These are phyloP conservation scores for Silene noctiflora DNA, from an alignment of 179 eudicot genomes.

Conservation along the genomic window DNA sequence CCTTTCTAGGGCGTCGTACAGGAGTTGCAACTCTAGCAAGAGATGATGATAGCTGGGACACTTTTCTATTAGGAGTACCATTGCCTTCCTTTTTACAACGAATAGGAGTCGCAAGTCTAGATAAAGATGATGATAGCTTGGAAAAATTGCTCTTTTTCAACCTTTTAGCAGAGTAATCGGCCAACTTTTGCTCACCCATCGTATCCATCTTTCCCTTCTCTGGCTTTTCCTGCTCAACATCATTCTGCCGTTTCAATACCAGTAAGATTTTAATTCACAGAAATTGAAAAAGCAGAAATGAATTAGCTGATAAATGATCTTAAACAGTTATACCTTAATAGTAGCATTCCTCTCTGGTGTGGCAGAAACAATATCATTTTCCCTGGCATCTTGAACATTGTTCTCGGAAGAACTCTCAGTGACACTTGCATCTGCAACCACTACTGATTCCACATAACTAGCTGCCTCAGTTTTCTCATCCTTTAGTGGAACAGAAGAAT, in stretches of 20 bases:
- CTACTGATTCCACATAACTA: conserved; percentile 11
- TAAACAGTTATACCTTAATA: conserved; percentile 34
- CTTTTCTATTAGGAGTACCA: conserved; percentile 26
- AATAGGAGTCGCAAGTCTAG: conserved; percentile 36
- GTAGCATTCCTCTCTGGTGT: conserved; percentile 26
- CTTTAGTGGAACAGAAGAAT: conserved; percentile 2
- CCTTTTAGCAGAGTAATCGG: conserved; percentile 24
- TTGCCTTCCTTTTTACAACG: conserved; percentile 32
- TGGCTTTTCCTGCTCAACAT: conserved; percentile 25
- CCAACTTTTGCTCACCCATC: conserved; percentile 33
- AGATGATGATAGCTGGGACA: conserved; percentile 40
- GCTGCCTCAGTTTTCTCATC: neutral
- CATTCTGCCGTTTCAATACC: conserved; percentile 33
- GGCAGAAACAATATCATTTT: conserved; percentile 7
- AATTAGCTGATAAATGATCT: conserved; percentile 5
- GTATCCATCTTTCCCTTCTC: conserved; percentile 27
- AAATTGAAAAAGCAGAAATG: neutral
- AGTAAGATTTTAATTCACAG: neutral
- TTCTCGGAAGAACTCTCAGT: conserved; percentile 23
- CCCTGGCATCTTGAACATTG: conserved; percentile 21
- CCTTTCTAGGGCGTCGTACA: conserved; percentile 34
- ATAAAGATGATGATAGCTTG: conserved; percentile 39
- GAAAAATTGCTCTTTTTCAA: conserved; percentile 29
- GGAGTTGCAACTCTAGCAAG: conserved; percentile 39
- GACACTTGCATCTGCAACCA: conserved; percentile 11